These are phyloP conservation scores for Mycena belliarum DNA, from an alignment of 768 basidiomycete species.

Conservation along the genomic window DNA sequence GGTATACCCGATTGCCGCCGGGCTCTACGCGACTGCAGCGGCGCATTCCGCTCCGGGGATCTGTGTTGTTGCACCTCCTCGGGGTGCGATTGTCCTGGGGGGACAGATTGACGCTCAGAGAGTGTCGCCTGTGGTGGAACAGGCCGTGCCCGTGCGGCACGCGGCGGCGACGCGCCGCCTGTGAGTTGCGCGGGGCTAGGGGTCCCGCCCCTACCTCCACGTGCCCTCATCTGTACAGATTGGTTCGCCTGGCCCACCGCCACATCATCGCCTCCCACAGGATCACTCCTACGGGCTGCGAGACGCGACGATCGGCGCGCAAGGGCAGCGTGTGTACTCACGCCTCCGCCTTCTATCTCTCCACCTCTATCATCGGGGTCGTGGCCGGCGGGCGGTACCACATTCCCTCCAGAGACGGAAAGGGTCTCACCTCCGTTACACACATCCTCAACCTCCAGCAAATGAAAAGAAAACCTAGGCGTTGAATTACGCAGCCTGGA, in stretches of 20 bases:
- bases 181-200: too few species aligned
- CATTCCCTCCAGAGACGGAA: not conserved
- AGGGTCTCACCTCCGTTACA: not conserved
- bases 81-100: not conserved
- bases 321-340: not conserved
- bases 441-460: not conserved
- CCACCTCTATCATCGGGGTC: conserved; percentile 2
- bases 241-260: not conserved
- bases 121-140: not conserved
- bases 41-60: not conserved
- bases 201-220: not conserved
- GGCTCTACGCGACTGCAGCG: not conserved
- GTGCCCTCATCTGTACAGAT: not conserved
- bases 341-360: too few species aligned
- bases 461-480: not conserved
- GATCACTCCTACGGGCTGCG: not conserved
- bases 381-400: not conserved
- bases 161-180: not conserved
- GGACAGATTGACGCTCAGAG: not conserved
- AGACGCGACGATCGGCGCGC: not conserved
- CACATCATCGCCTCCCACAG: not conserved
- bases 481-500: not conserved
- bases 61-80: not conserved
- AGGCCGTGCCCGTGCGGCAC: not conserved
- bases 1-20: not conserved